Base-by-base conservation (phyloP, 2,329 filamentous ascomycete species). In the Madurella fahalii region DNA sequence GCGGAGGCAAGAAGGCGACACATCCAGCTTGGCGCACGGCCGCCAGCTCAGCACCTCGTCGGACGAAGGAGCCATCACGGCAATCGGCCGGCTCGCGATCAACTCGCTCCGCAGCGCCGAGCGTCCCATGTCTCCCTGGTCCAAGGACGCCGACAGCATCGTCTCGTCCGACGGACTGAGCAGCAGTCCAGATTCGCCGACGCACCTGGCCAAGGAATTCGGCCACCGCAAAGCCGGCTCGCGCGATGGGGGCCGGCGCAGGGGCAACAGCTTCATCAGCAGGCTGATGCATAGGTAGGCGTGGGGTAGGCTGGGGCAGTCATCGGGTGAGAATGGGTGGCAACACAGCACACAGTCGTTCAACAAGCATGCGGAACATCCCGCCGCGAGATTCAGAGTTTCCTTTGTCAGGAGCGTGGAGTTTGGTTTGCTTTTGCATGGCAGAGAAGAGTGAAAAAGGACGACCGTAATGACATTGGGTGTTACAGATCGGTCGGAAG, bases 71-170 rank as follows among this genome's bases (percentile, higher is more conserved):
- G 20, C 46, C 8, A 34, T 59, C 16, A 42, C 56, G 11, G 47
- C 56, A n/a, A 39, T 60, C 12, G 47, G 58, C 39, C 49, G 52
- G 11, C 45, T 60, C n/a, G 60, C 60, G n/a, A 47, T 60, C 30
- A 50, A 50, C 40, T 58, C 60, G 25, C 50, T 59, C 16, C 58
- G 56, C 15, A 40, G 52, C 15, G 52, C 50, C 39, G 60, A 60
- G 41, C 40, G 52, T 15, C 48, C 51, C 32, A 16, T 48, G 11
- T 48, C 50, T n/a, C 50, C 41, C 13, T 32, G 52, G 17, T 52
- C 52, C 32, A 48, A 52, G 34, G 58, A 56, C 31, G 50, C 17
- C 31, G 52, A 55, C 11, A 47, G 43, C 17, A 18, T 50, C 41
- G 56, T 47, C 40, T 55, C 54, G 4, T 53, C 47, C 5, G 54